Base-by-base conservation (phyloP, 257 asterid species). In the Knoxia roxburghii region DNA sequence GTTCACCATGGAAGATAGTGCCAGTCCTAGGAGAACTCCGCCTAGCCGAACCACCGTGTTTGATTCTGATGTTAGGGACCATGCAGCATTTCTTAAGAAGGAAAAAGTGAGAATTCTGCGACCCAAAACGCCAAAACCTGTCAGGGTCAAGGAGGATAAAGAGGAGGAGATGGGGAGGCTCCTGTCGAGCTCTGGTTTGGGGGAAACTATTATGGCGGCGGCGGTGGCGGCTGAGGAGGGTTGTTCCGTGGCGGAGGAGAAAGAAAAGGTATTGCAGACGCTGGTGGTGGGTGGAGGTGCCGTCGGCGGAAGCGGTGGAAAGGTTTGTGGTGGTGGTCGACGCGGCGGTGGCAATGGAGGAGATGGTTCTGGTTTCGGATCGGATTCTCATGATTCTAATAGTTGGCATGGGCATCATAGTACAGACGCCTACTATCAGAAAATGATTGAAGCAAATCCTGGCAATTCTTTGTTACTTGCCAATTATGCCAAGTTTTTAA, bases 401-500 rank as follows among this genome's bases (percentile, higher is more conserved):
- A 58, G 79, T 24, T 78, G 90, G 90, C 73, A 68, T 54, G 86
- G 85, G 68, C 81, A 77, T 63, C 85, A 86, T 15, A 80, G 70
- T 51, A 84, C 84, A 1, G 85, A 89, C 0, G 77, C 85, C 0
- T 89, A 87, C 57, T 91, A 89, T 68, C 87, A 84, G 84, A 84
- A 41, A 63, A 91, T 91, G 96, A 81, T 91, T 0, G 73, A 74
- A 69, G 86, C 91, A 9, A 88, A 89, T 65, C 95, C 95, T 0
- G 82, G 79, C 29, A 91, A 91, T 69, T 72, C 95, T 52, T 85
- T 91, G 6, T 69, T 91, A 63, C 81, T 91, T 0, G 83, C 94
- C 23, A 91, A 91, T 77, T 91, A 91, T 73, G 96, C 98, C 66
- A 84, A 75, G 61, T 89, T 81, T 79, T 76, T 89, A 72, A 91